These are phyloP conservation scores for Berberis thunbergii DNA, from an alignment of 164 flowering plant species.

Conservation along the genomic window DNA sequence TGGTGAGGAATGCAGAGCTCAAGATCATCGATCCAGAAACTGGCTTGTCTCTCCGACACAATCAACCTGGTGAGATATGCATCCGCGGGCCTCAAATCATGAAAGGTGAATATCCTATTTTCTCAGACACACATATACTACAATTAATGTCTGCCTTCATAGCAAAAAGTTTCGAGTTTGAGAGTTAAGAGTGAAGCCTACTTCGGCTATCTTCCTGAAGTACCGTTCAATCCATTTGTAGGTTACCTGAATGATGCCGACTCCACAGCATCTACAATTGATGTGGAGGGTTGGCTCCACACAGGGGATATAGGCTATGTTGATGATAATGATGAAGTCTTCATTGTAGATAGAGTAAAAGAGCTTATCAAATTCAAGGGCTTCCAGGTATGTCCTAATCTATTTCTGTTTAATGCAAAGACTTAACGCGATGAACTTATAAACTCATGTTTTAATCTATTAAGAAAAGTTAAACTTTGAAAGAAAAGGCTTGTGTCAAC, in stretches of 20 bases:
- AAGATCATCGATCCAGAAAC: slow-evolving; percentile 63
- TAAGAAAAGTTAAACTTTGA: neutral
- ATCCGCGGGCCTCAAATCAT: slow-evolving; percentile 60
- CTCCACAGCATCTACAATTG: slow-evolving; percentile 58
- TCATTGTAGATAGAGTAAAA: slow-evolving; percentile 73
- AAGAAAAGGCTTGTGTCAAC: no score
- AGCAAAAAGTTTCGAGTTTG: neutral
- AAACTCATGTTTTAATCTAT: neutral
- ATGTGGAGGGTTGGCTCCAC: slow-evolving; percentile 80
- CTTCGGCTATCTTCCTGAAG: neutral
- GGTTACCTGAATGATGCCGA: slow-evolving; percentile 63
- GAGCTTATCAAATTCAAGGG: slow-evolving; percentile 87
- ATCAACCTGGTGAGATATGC: slow-evolving; percentile 77
- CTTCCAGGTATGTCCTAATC: slow-evolving; percentile 41
- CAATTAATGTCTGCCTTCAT: neutral
- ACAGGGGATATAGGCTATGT: slow-evolving; percentile 82
- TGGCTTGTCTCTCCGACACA: slow-evolving; percentile 41
- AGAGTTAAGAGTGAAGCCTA: neutral
- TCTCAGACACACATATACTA: neutral
- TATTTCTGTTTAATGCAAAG: neutral
- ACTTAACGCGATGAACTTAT: neutral
- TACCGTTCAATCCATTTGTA: slow-evolving; percentile 1
- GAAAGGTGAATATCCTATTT: slow-evolving; percentile 41
- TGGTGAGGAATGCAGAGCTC: slow-evolving; percentile 69
- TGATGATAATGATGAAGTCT: slow-evolving; percentile 71